Base-by-base conservation (phyloP, 2,329 filamentous ascomycete genomes). In the Sphaerostilbella broomeana region DNA sequence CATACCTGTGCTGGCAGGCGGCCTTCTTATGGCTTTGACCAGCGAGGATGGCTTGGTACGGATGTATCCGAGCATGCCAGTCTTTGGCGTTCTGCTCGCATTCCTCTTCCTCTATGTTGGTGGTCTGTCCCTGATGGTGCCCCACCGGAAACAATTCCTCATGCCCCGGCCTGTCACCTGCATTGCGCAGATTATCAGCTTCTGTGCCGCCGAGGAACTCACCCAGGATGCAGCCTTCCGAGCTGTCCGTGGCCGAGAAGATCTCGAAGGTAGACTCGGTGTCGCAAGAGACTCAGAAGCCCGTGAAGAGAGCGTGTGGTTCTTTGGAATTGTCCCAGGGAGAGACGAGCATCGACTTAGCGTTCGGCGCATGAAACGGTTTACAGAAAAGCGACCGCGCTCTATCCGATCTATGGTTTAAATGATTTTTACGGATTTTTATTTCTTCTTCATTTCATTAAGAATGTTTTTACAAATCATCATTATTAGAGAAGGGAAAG, bases 111-210 rank as follows among this genome's bases (percentile, higher is more conserved):
- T 94, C 17, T 90, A 84, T 61, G 68, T 81, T 9, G 49, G 78
- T n/a, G 78, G 72, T 10, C 67, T 90, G 35, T 55, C 75, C 28
- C 60, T 75, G 5, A 63, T 86, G 41, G 64, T 84, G 50, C 82
- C 82, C 0, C 63, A 68, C 10, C 73, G 84, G 11, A 63, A 68
- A 28, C 67, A 71, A 26, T 77, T 80, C 48, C 68, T 80, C 28
- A 72, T 94, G 2, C 86, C 87, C 0, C 87, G 94, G 56, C 71
- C 72, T 5, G 79, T 85, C 27, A 75, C 72, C 44, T 86, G 75
- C 32, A 69, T 94, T 13, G 84, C 84, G 1, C 86, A 89, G 56
- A 69, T 89, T 16, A 73, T 94, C 50, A 82, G 79, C 54, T 89
- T 90, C 57, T 69, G 90, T 28, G 79, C 85, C 43, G 80, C 81